Base-by-base conservation (phyloP, 176 grass and related monocot genomes). In the Cymbopogon citratus region DNA sequence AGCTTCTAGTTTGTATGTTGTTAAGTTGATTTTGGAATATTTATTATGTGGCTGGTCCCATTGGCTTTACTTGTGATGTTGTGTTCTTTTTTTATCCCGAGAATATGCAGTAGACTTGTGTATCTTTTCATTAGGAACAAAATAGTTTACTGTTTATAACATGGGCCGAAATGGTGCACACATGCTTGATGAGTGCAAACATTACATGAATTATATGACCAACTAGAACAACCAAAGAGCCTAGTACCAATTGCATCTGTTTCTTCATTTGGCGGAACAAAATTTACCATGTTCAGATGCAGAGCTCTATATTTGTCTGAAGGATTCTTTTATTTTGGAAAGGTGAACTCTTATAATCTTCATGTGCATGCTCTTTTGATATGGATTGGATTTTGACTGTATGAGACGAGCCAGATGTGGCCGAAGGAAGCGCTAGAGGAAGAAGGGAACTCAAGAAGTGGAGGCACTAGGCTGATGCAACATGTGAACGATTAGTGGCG, bases 11-110 rank as follows among this genome's bases (percentile, higher is more conserved):
- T 25, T 54, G 3, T 45, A 62, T 39, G 48, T 49, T 51, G 9
- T 35, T 46, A 48, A 63, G 56, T 73, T 82, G 27, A 48, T 35
- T 36, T 77, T 80, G 59, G 68, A 81, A 61, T 61, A 2, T 41
- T 3, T 29, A 62, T 43, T 0, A 13, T 56, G 1, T 76, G 73
- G 2, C 35, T 70, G 19, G 15, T 85, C 36, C 12, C 49, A 29
- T 8, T 68, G 48, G 23, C 56, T 64, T 83, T 61, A 61, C 43
- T 16, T 34, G 49, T 19, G 16, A 18, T 1, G 18, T 6, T 52
- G 18, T 52, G 18, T 52, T 52, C 49, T 52, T 52, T 52, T 52
- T 18, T 33, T 33, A 33, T 19, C 13, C 48, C 46, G 13, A 14
- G 46, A 51, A 51, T 51, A 7, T 4, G 16, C 48, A 51, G 48